Base-by-base conservation (phyloP, 1,284 basidiomycete species). In the Apiotrichum sp. region DNA sequence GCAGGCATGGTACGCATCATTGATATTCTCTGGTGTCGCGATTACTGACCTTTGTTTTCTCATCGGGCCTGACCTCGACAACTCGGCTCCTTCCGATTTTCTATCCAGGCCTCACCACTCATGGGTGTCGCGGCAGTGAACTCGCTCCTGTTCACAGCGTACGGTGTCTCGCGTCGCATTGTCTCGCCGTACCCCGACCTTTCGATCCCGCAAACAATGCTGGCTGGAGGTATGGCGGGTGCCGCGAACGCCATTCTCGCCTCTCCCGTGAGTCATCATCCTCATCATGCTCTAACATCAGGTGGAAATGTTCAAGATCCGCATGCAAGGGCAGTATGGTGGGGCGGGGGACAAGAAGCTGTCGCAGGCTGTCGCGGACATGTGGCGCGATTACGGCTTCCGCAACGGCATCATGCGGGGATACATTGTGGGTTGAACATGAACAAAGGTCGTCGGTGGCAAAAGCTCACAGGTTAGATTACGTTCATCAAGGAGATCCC, bases 111-210 rank as follows among this genome's bases (percentile, higher is more conserved):
- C 0, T 91, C 88, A 47, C 95, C 95, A 0, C 79, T 98, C 8
- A 59, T 96, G 45, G 95, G 95, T n/a, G 88, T 98, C 34, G 90
- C 93, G 1, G 93, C 89, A 6, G 93, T 98, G 66, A 98, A 98
- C 77, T 95, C 91, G 11, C 81, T 98, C 16, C 83, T 98, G 6
- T 98, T 98, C 75, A 89, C 89, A 0, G 85, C 92, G 0, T 97
- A 96, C 67, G 87, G 84, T 13, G 78, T 82, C 4, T 87, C 91
- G 2, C 86, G 88, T 65, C 84, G 89, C 8, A 73, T 93, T 47
- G 82, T 98, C 46, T 92, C 89, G 0, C 93, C 93, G 0, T 96
- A 86, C 69, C 88, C 88, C 10, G 81, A 90, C 50, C 79, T 95
- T 4, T 84, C 86, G 0, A 79, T 95, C 47, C 80, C 81, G 14